These are phyloP conservation scores for Caloboletus inedulis DNA, from an alignment of 1,284 basidiomycete genomes.

Conservation along the genomic window DNA sequence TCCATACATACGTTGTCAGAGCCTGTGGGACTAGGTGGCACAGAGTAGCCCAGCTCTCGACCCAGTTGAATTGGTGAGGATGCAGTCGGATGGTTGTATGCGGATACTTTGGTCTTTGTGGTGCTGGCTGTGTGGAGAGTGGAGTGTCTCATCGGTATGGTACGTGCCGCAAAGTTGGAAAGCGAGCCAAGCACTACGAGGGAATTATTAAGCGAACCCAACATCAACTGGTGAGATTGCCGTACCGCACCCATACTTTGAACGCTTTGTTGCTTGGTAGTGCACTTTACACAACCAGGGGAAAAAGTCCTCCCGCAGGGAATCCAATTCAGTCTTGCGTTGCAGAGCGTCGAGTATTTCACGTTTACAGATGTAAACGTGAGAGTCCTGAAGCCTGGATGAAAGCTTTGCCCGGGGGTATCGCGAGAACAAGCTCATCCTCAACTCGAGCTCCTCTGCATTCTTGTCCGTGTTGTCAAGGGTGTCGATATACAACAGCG, in stretches of 20 bases:
- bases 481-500: conserved; percentile 70
- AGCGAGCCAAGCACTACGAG: conserved; percentile 23
- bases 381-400: conserved; percentile 75
- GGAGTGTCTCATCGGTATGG: conserved; percentile 56
- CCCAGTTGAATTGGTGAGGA: conserved; percentile 26
- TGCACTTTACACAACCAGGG: conserved; percentile 88
- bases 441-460: conserved; percentile 66
- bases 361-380: conserved; percentile 84
- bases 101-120: conserved; percentile 13
- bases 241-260: conserved; percentile 55
- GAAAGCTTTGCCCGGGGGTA: conserved; percentile 75
- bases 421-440: conserved; percentile 70
- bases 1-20: conserved; percentile 37
- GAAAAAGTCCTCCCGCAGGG: conserved; percentile 81
- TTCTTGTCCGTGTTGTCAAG: conserved; percentile 65
- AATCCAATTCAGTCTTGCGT: conserved; percentile 68
- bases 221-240: conserved; percentile 9
- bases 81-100: conserved; percentile 2
- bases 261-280: conserved; percentile 59
- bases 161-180: conserved; percentile 13
- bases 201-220: background rate
- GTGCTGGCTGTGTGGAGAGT: conserved; percentile 39
- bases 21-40: conserved; percentile 45
- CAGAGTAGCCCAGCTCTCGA: conserved; percentile 28
- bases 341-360: conserved; percentile 72